Percentiles rank a stretch among this genome's conserved stretches.
phyloP scores from a whole-genome alignment of 805 yeast species.

The Saccharomycopsis lassenensis region DNA sequence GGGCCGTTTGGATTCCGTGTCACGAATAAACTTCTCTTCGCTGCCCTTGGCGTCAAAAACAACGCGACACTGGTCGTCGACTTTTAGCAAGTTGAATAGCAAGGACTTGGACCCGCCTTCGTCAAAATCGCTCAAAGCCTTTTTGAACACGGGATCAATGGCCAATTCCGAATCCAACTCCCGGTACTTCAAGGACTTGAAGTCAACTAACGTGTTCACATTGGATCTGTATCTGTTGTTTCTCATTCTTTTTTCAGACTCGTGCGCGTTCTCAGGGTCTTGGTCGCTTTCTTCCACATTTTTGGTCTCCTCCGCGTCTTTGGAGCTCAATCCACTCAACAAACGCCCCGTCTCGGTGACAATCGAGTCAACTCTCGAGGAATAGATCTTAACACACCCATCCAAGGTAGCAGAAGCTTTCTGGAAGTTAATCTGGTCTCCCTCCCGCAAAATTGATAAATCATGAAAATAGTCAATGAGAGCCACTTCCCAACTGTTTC shows the following conservation, averaged over 20 bases:
- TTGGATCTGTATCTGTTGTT: constrained; percentile 20
- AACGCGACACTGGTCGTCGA: constrained; percentile 24
- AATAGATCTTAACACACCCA: constrained; percentile 89
- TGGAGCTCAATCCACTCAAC: constrained; percentile 59
- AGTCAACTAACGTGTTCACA: constrained; percentile 41
- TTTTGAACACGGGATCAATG: constrained; percentile 67
- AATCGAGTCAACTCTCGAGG: constrained; percentile 84
- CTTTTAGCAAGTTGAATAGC: constrained; percentile 47
- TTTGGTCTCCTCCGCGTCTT: constrained; percentile 22
- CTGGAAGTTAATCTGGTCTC: constrained; percentile 77
- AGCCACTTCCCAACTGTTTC: constrained; percentile 85
- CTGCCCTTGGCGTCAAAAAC: constrained; percentile 66
- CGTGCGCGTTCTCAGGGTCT: constrained; percentile 19
- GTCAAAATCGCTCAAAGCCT: constrained; percentile 66
- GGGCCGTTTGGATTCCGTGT: too few relatives aligned
- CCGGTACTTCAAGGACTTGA: constrained; percentile 40
- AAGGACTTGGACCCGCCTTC: constrained; percentile 75
- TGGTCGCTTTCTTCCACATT: constrained; percentile 20
- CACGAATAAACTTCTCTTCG: too few relatives aligned
- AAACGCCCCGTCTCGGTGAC: constrained; percentile 83
- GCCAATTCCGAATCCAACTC: constrained; percentile 52
- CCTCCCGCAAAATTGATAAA: constrained; percentile 59
- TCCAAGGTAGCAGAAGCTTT: constrained; percentile 86
- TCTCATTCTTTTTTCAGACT: constrained; percentile 22
- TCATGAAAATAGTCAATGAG: constrained; percentile 88